Evolutionary conservation across 2,329 filamentous ascomycete species (phyloP).

Genomic region (Trichoderma koningiopsis): DNA sequence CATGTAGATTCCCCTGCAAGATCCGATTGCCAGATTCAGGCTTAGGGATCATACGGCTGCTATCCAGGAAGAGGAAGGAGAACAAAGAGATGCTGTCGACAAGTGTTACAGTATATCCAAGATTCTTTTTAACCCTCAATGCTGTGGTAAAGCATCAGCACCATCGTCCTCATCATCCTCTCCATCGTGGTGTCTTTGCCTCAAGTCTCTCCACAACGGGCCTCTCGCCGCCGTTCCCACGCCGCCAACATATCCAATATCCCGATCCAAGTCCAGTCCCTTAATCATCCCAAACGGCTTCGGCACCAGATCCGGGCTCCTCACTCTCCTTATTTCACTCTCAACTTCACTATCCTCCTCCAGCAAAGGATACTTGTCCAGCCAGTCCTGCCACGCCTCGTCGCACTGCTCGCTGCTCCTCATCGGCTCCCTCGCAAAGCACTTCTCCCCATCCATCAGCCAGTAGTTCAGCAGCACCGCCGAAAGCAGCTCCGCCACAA

Average conservation of each 20-base stretch:
- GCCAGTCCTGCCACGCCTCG: conserved; percentile 37
- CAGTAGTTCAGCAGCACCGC: conserved; percentile 29
- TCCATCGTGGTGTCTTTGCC: not conserved
- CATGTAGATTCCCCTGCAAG: not conserved
- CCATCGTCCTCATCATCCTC: not conserved
- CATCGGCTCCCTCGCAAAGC: conserved; percentile 25
- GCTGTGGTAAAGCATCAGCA: conserved; percentile 12
- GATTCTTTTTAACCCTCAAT: not conserved
- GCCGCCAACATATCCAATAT: conserved; percentile 36
- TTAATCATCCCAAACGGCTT: conserved; percentile 28
- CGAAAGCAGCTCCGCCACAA: conserved; percentile 31
- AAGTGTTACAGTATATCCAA: not conserved
- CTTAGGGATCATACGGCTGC: not conserved
- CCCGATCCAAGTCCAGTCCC: conserved; percentile 30
- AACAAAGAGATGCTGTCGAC: not conserved
- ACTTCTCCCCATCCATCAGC: conserved; percentile 29
- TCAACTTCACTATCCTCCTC: conserved; percentile 4
- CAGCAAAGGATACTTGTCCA: conserved; percentile 31
- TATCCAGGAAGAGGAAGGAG: not conserved
- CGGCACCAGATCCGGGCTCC: conserved; percentile 26
- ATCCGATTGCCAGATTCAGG: not conserved
- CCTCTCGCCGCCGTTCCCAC: conserved; percentile 29
- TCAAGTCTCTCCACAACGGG: not conserved
- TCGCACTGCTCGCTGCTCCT: conserved; percentile 29
- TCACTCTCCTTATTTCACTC: not conserved